These are phyloP conservation scores for Lyophyllum atratum DNA, from an alignment of 768 basidiomycete species.

Conservation along the genomic window DNA sequence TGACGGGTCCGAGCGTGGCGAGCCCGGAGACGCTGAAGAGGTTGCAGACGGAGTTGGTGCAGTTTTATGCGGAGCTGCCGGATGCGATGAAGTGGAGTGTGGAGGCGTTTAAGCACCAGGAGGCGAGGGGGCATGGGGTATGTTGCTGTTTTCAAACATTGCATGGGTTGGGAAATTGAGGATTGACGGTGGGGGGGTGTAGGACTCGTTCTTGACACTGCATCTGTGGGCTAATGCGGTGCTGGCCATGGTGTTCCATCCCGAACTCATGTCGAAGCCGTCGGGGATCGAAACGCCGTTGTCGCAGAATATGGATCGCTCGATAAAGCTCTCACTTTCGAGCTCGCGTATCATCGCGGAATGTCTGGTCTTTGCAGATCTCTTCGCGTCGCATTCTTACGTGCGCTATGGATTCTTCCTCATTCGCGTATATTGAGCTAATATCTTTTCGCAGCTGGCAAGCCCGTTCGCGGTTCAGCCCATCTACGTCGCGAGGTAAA, in stretches of 20 bases:
- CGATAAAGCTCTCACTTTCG: constrained; percentile 12
- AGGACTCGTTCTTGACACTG: constrained; percentile 16
- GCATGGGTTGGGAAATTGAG: neutral
- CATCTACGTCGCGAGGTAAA: constrained; percentile 10
- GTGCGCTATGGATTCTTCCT: neutral
- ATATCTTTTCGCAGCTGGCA: constrained; percentile 6
- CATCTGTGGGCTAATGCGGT: constrained; percentile 16
- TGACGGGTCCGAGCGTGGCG: neutral
- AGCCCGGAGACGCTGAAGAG: constrained; percentile 4
- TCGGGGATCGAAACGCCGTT: constrained; percentile 5
- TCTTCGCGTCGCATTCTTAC: constrained; percentile 17
- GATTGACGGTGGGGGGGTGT: too few relatives aligned
- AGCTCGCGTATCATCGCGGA: constrained; percentile 15
- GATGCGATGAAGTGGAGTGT: constrained; percentile 18
- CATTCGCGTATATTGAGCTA: neutral
- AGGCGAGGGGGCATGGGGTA: constrained; percentile 17
- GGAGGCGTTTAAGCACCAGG: constrained; percentile 17
- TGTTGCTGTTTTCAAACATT: neutral
- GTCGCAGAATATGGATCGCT: constrained; percentile 13
- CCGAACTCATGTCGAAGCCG: constrained; percentile 11
- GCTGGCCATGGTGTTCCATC: constrained; percentile 13
- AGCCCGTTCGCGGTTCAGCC: constrained; percentile 17
- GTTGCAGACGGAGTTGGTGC: constrained; percentile 13
- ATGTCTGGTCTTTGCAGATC: constrained; percentile 16
- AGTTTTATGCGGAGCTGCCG: constrained; percentile 11